Evolutionary conservation across 441 rosid species (phyloP), one percentile per base, ranked within the genome.

Genomic region (Gossypium trilobum): DNA sequence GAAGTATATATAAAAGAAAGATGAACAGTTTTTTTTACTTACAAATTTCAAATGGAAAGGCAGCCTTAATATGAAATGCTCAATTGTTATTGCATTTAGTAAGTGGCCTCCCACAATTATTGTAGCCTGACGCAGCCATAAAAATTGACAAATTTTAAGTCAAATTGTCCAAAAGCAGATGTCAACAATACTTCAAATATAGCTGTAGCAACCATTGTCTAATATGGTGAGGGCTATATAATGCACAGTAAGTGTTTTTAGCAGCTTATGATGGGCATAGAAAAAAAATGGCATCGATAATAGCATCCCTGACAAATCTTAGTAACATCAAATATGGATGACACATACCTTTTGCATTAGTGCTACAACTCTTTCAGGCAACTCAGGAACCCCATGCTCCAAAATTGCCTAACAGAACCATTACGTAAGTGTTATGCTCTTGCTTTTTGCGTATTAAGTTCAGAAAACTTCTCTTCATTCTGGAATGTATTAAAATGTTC

Each of bases 1-100:
- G 20, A 8, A 11, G 0, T 2, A 16, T 56, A 42, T 46, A 23
- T 9, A 6, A 44, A 3, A 61, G 39, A 54, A 69, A 54, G 62
- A 33, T 27, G 22, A 48, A 78, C 7, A 20, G 48, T 27, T 29
- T 5, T 46, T 46, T 46, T 11, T 19, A 74, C 95, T 86, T 64
- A 88, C 96, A 59, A 92, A 92, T 74, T 90, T 92, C 42, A 90
- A 80, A 78, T 92, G 95, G 78, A 88, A 92, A 16, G 97, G 95
- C 68, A 89, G 87, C 75, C 97, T 87, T 85, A 89, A 74, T 78
- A 91, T 86, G 84, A 89, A 93, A 79, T 89, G 97, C 83, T 93
- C 95, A 0, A 93, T 91, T 65, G 94, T 89, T 44, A 87, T 85
- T 23, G 95, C 91, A 71, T 85, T 93, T 63, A 93, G 85, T 58